Conservation (phyloP, 2,329 filamentous ascomycete genomes). For the Sporothrix dimorphospora region DNA sequence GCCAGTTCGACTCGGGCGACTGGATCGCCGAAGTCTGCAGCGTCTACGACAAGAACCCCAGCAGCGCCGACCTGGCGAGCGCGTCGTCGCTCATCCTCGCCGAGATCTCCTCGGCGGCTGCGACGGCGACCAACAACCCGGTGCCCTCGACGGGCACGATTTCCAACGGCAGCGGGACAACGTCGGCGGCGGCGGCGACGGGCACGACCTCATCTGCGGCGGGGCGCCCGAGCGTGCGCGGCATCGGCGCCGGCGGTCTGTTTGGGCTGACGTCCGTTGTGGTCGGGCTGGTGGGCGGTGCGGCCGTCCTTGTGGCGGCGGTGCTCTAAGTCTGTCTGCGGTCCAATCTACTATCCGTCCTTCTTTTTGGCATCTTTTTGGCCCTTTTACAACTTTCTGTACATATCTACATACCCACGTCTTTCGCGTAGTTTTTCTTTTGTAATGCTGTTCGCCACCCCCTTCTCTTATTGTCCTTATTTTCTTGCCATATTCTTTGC, state of each 20-base stretch:
- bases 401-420: constrained; percentile 16
- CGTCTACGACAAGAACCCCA: constrained; percentile 21
- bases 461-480: neutral
- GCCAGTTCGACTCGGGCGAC: constrained; percentile 30
- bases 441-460: neutral
- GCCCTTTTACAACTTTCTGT: neutral
- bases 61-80: constrained; percentile 25
- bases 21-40: constrained; percentile 33
- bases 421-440: neutral
- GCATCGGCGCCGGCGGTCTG: neutral
- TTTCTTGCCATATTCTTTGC: neutral
- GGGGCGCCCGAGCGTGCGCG: neutral
- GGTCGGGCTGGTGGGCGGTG: constrained; percentile 11
- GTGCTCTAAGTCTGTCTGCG: neutral
- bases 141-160: constrained; percentile 24
- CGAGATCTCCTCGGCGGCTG: constrained; percentile 29
- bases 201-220: neutral
- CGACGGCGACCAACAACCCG: constrained; percentile 34
- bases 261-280: constrained; percentile 3
- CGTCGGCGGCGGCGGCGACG: neutral
- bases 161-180: neutral
- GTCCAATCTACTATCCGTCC: neutral
- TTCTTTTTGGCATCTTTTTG: neutral
- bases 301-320: constrained; percentile 4
- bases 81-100: constrained; percentile 29